Conservation (phyloP, 1,284 basidiomycete species). For the Ceratobasidium sp. region DNA sequence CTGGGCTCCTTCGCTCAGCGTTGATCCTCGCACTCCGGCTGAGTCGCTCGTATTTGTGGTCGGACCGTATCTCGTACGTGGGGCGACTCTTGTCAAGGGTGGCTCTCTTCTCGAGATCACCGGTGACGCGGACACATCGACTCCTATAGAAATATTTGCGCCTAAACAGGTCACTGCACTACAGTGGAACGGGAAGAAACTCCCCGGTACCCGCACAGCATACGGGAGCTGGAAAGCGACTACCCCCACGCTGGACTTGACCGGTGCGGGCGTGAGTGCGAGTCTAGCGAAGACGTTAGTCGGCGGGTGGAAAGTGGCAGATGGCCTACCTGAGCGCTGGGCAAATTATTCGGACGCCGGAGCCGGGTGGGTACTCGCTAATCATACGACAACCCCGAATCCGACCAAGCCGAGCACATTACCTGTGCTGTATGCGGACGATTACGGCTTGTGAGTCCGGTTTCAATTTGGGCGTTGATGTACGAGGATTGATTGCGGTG, state of each 20-base stretch:
- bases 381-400: conserved; percentile 38
- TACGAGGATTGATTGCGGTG: no score
- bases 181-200: conserved; percentile 50
- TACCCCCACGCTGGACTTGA: conserved; percentile 18
- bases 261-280: conserved; percentile 19
- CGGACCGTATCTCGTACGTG: conserved; percentile 49
- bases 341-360: conserved; percentile 44
- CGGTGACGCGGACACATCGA: conserved; percentile 45
- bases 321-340: conserved; percentile 43
- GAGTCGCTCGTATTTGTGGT: conserved; percentile 47
- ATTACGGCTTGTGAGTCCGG: conserved; percentile 42
- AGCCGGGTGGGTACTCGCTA: conserved; percentile 37
- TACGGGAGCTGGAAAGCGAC: conserved; percentile 39
- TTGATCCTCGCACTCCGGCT: conserved; percentile 35
- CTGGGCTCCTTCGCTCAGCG: conserved; percentile 41
- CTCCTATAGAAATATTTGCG: conserved; percentile 46
- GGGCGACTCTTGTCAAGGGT: conserved; percentile 42
- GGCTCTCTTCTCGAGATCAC: conserved; percentile 49
- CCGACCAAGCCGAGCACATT: conserved; percentile 33
- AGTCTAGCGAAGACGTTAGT: conserved; percentile 26
- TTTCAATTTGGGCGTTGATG: background rate
- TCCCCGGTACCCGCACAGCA: conserved; percentile 30
- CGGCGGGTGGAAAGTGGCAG: conserved; percentile 37
- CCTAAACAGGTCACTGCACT: conserved; percentile 42
- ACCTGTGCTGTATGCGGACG: conserved; percentile 46